Base-by-base conservation (phyloP, 805 yeast genomes). In the Citeromyces matritensis region DNA sequence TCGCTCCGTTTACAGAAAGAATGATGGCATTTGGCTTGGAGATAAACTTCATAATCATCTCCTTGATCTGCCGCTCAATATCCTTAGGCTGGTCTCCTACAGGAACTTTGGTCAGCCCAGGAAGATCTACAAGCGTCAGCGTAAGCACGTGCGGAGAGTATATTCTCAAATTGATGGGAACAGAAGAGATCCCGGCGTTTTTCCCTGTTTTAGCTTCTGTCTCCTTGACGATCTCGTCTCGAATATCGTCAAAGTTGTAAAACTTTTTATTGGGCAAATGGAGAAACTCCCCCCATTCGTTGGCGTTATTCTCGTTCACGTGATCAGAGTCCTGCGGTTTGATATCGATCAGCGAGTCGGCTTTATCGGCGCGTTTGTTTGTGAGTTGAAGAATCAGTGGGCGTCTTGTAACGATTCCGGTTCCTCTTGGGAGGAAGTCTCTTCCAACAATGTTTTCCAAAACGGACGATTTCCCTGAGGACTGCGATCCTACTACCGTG, bases 71-170 rank as follows among this genome's bases (percentile, higher is more conserved):
- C 41, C 69, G 73, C 60, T 91, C 98, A 42, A 91, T 91, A 55
- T 91, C 98, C 45, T 81, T 79, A 34, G 98, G 98, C 58, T 91
- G 98, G 58, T 91, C 98, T 31, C 98, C 98, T 34, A 91, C 95
- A 4, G 98, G 98, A 25, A 91, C 98, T 53, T 91, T 91, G 26
- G 98, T 91, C 47, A 91, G 69, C 37, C 98, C 98, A 7, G 98
- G 98, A 47, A 91, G 68, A 58, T 91, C 98, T 26, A 91, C 96
- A 45, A 91, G 67, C 6, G 98, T 91, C 51, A 88, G 69, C 12
- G 95, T 86, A 41, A 88, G 64, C 29, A 88, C 97, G 44, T 84
- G 85, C 14, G 98, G 97, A 15, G 95, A 84, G 56, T 69, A 86
- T 37, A 91, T 79, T 52, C 95, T 76, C 50, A 91, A 65, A 55